Evolutionary conservation across 768 basidiomycete genomes (phyloP).

Genomic region (Mycena pura): DNA sequence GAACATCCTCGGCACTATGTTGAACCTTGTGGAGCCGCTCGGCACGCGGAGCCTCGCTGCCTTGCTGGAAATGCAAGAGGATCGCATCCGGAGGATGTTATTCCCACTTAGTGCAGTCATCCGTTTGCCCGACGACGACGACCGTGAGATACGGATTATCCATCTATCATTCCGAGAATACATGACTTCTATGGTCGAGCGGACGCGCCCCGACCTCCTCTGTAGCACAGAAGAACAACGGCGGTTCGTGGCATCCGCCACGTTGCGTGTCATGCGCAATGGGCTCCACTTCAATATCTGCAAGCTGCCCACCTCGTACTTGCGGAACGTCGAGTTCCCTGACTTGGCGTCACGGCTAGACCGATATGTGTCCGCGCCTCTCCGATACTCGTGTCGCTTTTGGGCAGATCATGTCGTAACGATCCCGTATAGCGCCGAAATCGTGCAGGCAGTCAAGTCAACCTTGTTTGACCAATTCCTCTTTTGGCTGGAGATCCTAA

Average conservation of each 20-base stretch:
- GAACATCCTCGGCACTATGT: neutral
- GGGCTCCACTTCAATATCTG: conserved; percentile 1
- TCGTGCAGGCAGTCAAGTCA: neutral
- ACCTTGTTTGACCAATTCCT: neutral
- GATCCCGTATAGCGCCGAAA: neutral
- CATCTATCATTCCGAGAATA: neutral
- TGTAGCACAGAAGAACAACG: neutral
- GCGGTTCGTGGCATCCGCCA: neutral
- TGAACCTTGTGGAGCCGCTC: neutral
- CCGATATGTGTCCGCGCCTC: neutral
- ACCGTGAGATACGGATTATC: neutral
- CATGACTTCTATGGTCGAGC: neutral
- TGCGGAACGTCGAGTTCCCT: neutral
- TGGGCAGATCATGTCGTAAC: neutral
- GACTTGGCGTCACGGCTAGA: neutral
- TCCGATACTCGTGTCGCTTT: neutral
- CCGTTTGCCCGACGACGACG: neutral
- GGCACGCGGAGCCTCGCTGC: neutral
- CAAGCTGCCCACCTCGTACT: neutral
- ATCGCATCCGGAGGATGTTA: neutral
- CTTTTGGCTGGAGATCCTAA: conserved; percentile 12
- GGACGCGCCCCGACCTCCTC: neutral
- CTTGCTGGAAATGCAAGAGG: neutral
- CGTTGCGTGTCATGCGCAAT: neutral
- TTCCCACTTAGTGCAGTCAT: neutral